phyloP scores from a whole-genome alignment of 768 basidiomycete species.

The Kwoniella shandongensis region DNA sequence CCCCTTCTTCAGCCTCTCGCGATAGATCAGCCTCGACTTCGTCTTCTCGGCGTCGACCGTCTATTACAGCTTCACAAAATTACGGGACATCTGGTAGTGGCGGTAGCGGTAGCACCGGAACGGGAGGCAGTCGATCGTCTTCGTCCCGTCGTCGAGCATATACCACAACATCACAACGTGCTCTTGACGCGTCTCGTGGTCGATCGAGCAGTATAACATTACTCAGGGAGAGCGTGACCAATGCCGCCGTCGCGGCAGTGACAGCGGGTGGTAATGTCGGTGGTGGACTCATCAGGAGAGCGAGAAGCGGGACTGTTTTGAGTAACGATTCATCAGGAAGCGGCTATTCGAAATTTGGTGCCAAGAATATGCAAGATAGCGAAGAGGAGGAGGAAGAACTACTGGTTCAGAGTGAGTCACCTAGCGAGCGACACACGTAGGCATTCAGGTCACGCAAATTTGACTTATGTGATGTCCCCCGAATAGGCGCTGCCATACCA shows the following conservation, averaged over 20 bases:
- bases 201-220: slow-evolving; percentile 21
- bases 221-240: slow-evolving; percentile 13
- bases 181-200: slow-evolving; percentile 6
- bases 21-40: slow-evolving; percentile 5
- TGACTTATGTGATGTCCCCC: neutral
- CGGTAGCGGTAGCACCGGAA: neutral
- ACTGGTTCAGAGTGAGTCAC: slow-evolving; percentile 9
- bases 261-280: too few species aligned
- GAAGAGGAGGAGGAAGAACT: slow-evolving; percentile 6
- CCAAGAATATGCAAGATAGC: neutral
- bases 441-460: neutral
- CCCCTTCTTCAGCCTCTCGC: slow-evolving; percentile 1
- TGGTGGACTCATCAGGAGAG: slow-evolving; percentile 16
- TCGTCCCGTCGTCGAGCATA: slow-evolving; percentile 2
- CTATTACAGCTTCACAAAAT: neutral
- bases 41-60: neutral
- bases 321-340: slow-evolving; percentile 8
- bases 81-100: neutral
- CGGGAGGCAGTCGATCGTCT: slow-evolving; percentile 4
- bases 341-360: slow-evolving; percentile 13
- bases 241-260: neutral
- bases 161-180: slow-evolving; percentile 1
- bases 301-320: slow-evolving; percentile 26
- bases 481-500: slow-evolving; percentile 7
- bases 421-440: neutral